Evolutionary conservation across 176 grass and related monocot species (phyloP).

Genomic region (Dendrocalamus sinicus): DNA sequence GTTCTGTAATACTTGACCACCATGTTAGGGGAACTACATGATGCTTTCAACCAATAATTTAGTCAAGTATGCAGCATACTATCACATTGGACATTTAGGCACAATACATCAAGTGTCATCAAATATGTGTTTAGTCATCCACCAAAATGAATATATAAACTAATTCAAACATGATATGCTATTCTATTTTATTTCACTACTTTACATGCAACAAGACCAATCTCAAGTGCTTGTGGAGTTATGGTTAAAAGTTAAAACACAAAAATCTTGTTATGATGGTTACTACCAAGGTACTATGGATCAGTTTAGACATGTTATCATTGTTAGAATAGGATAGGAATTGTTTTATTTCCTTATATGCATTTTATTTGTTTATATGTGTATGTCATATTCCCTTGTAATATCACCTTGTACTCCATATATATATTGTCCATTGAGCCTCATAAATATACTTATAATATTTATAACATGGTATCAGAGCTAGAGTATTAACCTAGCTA

Average conservation of each 20-base stretch:
- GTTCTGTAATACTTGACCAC: neutral
- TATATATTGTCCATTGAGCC: too few relatives aligned
- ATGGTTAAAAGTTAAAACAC: neutral
- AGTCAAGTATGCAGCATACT: neutral
- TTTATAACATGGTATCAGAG: too few relatives aligned
- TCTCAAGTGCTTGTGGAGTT: slow-evolving; percentile 3
- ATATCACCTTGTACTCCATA: too few relatives aligned
- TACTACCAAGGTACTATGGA: neutral
- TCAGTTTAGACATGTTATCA: neutral
- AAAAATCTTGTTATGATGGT: neutral
- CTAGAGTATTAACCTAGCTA: too few relatives aligned
- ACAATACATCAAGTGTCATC: neutral
- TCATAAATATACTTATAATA: too few relatives aligned
- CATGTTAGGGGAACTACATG: neutral
- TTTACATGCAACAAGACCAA: neutral
- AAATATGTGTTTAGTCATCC: neutral
- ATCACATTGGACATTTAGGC: neutral
- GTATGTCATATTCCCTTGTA: too few relatives aligned
- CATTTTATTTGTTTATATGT: too few relatives aligned
- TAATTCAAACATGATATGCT: neutral
- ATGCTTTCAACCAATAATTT: neutral
- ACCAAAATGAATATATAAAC: slow-evolving; percentile 22
- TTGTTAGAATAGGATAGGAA: too few relatives aligned
- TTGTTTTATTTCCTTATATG: too few relatives aligned
- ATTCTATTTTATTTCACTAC: neutral